Percentiles rank a stretch among this genome's conserved stretches.
Evolutionary conservation across 75 land plant genomes (phyloP).

Genomic region (Pseudotsuga menziesii): DNA sequence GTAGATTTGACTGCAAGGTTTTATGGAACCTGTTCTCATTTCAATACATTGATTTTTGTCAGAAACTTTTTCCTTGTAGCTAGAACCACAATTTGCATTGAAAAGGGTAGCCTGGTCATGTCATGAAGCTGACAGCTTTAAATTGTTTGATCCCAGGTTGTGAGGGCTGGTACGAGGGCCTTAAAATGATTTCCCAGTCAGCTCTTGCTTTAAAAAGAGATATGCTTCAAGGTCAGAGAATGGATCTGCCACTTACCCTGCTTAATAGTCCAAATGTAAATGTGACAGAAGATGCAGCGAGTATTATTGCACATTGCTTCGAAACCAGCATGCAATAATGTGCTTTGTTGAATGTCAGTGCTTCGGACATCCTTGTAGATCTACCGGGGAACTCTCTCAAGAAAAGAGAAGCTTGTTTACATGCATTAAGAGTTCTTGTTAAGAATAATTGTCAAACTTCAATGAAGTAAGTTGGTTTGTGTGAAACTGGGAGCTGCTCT

Average conservation of each 20-base stretch:
- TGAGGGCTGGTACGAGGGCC: slow-evolving; percentile 90
- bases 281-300: slow-evolving; percentile 83
- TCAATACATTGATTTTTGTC: too few relatives aligned
- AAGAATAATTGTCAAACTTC: slow-evolving; percentile 53
- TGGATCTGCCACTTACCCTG: slow-evolving; percentile 65
- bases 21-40: too few relatives aligned
- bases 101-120: not conserved
- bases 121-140: not conserved
- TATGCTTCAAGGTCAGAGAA: slow-evolving; percentile 54
- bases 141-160: slow-evolving; percentile 54
- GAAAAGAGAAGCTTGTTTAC: slow-evolving; percentile 81
- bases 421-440: slow-evolving; percentile 70
- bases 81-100: too few relatives aligned
- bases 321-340: slow-evolving; percentile 62
- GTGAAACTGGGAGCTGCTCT: slow-evolving; percentile 55
- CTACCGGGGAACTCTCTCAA: slow-evolving; percentile 69
- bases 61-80: too few relatives aligned
- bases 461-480: slow-evolving; percentile 30
- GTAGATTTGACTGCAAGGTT: too few relatives aligned
- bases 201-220: slow-evolving; percentile 86
- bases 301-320: slow-evolving; percentile 80
- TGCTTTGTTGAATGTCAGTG: slow-evolving; percentile 63
- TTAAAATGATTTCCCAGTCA: slow-evolving; percentile 91
- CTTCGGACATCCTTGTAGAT: slow-evolving; percentile 51
- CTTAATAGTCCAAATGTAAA: slow-evolving; percentile 74